Percentiles rank a stretch among this genome's conserved stretches.
Conservation (phyloP, 257 asterid species). For the Echites panduratus region DNA sequence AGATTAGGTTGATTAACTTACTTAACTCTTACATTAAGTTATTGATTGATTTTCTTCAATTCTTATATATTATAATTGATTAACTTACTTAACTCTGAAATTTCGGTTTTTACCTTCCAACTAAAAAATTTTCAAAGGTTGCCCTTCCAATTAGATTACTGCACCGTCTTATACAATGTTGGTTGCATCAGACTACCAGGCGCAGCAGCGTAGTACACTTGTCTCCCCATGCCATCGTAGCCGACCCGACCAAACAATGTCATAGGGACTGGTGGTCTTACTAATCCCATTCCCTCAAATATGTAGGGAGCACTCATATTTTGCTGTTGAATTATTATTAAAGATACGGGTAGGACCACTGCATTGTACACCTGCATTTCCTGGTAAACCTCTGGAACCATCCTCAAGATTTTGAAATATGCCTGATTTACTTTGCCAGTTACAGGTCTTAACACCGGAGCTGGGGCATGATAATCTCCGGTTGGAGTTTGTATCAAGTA, state of each 20-base stretch:
- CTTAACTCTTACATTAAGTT: no score
- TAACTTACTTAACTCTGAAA: no score
- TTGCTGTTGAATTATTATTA: slow-evolving; percentile 24
- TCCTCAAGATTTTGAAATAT: slow-evolving; percentile 29
- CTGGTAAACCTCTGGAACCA: slow-evolving; percentile 33
- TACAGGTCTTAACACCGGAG: slow-evolving; percentile 24
- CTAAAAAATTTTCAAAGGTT: no score
- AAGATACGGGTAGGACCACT: slow-evolving; percentile 18
- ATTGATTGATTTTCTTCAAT: no score
- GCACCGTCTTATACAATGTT: slow-evolving; percentile 16
- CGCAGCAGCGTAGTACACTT: slow-evolving; percentile 25
- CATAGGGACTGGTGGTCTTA: slow-evolving; percentile 12
- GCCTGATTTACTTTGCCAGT: slow-evolving; percentile 31
- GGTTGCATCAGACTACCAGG: slow-evolving; percentile 20
- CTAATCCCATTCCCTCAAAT: slow-evolving; percentile 20
- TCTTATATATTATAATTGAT: no score
- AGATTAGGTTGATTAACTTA: no score
- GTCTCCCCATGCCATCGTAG: slow-evolving; percentile 32
- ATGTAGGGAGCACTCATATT: slow-evolving; percentile 24
- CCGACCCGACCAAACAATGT: slow-evolving; percentile 27
- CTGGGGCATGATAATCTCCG: slow-evolving; percentile 25
- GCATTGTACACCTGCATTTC: slow-evolving; percentile 29
- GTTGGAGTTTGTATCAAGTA: slow-evolving; percentile 30
- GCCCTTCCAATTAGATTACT: no score
- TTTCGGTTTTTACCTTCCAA: no score